Conservation (phyloP, 192 early-diverging fungal species). For the Tieghemiomyces parasiticus region DNA sequence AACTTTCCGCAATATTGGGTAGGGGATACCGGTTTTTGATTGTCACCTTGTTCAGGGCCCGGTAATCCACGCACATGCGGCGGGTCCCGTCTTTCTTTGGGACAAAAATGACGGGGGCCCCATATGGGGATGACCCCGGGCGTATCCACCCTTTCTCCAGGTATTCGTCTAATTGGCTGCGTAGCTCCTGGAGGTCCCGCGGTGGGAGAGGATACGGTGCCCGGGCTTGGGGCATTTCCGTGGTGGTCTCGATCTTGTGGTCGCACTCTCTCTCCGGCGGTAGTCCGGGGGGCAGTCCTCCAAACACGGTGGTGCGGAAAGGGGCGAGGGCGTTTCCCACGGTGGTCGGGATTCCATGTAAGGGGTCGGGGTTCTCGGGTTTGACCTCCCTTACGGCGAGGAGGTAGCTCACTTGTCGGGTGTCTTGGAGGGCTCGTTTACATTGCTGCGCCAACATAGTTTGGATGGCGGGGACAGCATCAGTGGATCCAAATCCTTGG, state of each 20-base stretch:
- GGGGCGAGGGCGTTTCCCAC: not conserved
- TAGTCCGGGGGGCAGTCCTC: not conserved
- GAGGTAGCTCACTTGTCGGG: not conserved
- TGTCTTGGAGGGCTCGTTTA: not conserved
- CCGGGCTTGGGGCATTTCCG: not conserved
- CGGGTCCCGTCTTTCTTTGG: slow-evolving; percentile 27
- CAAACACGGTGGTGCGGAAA: not conserved
- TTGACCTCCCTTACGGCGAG: not conserved
- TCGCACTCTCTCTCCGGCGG: not conserved
- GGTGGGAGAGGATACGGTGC: not conserved
- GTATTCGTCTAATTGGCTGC: not conserved
- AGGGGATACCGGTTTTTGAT: slow-evolving; percentile 30
- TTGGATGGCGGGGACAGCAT: not conserved
- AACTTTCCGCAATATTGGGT: slow-evolving; percentile 28
- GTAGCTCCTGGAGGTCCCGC: not conserved
- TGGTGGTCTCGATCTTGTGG: not conserved
- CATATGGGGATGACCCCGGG: slow-evolving; percentile 21
- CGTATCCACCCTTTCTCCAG: slow-evolving; percentile 17
- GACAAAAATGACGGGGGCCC: slow-evolving; percentile 23
- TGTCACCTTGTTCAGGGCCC: slow-evolving; percentile 31
- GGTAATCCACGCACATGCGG: slow-evolving; percentile 29
- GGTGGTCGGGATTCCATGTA: not conserved
- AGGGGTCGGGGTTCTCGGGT: not conserved
- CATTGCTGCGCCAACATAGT: not conserved
- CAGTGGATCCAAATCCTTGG: slow-evolving; percentile 4